Base-by-base conservation (phyloP, 2,329 filamentous ascomycete species). In the Lojkania enalia region DNA sequence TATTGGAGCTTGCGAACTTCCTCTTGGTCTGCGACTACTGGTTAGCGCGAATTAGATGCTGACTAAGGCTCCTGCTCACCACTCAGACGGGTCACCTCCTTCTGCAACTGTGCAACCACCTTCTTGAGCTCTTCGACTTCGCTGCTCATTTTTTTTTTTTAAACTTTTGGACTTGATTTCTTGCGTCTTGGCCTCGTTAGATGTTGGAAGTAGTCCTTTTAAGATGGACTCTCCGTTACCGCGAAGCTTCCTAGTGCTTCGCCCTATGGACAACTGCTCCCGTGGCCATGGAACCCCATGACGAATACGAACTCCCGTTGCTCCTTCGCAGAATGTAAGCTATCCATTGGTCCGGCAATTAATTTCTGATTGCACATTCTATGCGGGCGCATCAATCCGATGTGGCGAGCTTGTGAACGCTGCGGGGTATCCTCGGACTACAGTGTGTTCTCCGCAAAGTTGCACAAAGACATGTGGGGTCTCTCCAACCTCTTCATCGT, bases 1-100 rank as follows among this genome's bases (percentile, higher is more conserved):
- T 77, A 78, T 56, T 81, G 78, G 2, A 77, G 71, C 57, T 80
- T 80, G 44, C 76, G 74, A 35, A 81, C 72, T 51, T 80, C 76
- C 25, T 77, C 74, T 58, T 80, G 76, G 45, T 80, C 78, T 78
- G 40, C 16, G 20, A 27, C 46, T 16, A 1, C 39, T n/a, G n/a
- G 29, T 39, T 21, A 46, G 41, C 30, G 30, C 25, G 41, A 29
- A 11, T 6, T 39, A 14, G 20, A 37, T 5, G 25, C 19, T 19
- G 2, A 53, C 43, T 57, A 53, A 54, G 48, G 30, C 40, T 4
- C 16, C 16, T 19, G 44, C 56, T 12, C 42, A 63, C 63, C 62
- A 48, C 52, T 63, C 40, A 66, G 44, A 5, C 57, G 54, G 30
- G 54, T 57, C 38, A 66, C 61, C 25, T 65, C 44, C 36, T 58